A percentile compares a stretch with the other conserved stretches of the same genome.
Evolutionary conservation across 768 basidiomycete genomes (phyloP).

Genomic region (Macrolepiota dolichaula): DNA sequence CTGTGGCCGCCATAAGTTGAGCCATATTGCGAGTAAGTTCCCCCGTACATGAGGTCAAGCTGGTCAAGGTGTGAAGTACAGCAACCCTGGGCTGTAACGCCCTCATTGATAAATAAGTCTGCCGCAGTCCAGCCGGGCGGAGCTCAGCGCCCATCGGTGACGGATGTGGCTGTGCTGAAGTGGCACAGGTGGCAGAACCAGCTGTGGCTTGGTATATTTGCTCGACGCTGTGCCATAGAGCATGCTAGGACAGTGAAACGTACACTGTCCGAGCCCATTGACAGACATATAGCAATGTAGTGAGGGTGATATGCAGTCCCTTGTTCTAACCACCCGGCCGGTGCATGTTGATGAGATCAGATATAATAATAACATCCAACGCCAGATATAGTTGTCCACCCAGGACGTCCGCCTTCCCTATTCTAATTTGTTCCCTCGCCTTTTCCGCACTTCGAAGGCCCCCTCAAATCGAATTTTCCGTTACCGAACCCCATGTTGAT

Average conservation of each 20-base stretch:
- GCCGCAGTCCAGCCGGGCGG: slow-evolving; percentile 3
- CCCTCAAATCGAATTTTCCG: background rate
- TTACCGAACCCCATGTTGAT: background rate
- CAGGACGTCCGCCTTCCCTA: background rate
- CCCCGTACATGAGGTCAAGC: slow-evolving; percentile 7
- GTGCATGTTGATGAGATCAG: background rate
- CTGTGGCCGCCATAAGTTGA: slow-evolving; percentile 2
- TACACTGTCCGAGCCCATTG: too few relatives aligned
- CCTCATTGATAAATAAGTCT: background rate
- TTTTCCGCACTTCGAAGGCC: background rate
- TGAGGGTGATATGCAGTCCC: background rate
- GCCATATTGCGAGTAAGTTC: slow-evolving; percentile 1
- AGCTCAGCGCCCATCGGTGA: slow-evolving; percentile 3
- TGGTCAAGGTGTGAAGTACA: background rate
- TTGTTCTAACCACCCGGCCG: background rate
- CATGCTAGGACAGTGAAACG: background rate
- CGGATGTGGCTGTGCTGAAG: slow-evolving; percentile 4
- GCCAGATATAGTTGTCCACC: background rate
- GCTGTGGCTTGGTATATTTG: background rate
- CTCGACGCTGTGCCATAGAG: background rate
- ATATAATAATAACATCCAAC: background rate
- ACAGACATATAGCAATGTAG: background rate
- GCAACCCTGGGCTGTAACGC: background rate
- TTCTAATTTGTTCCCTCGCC: background rate
- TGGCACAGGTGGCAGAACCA: background rate